These are phyloP conservation scores for Neonectria neomacrospora DNA, from an alignment of 2,329 filamentous ascomycete genomes.

Conservation along the genomic window DNA sequence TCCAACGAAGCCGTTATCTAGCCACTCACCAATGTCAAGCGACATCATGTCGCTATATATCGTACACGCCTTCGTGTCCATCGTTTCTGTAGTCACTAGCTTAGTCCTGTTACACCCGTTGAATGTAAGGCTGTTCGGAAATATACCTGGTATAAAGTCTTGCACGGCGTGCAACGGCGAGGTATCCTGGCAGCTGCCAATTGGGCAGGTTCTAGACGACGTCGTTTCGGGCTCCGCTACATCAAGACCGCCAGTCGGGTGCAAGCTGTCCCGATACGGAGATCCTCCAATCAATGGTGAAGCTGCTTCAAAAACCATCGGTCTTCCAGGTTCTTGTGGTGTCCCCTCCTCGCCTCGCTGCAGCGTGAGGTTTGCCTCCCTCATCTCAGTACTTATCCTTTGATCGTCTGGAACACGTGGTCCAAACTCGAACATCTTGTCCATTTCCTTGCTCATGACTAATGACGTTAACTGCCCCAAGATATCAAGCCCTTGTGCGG, in stretches of 20 bases:
- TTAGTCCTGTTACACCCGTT: neutral
- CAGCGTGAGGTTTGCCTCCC: neutral
- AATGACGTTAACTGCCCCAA: constrained; percentile 34
- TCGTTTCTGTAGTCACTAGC: neutral
- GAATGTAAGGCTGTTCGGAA: neutral
- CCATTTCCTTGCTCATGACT: constrained; percentile 38
- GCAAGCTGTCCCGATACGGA: too few relatives aligned
- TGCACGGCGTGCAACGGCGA: neutral
- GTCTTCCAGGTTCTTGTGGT: neutral
- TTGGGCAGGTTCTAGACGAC: neutral
- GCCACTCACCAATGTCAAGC: neutral
- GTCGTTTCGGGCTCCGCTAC: neutral
- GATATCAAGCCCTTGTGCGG: constrained; percentile 39
- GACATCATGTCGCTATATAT: neutral
- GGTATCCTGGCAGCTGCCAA: neutral
- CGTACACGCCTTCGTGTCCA: neutral
- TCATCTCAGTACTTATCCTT: neutral
- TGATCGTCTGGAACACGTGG: neutral
- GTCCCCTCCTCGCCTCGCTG: neutral
- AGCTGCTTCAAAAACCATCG: neutral
- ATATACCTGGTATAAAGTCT: neutral
- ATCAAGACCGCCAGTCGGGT: neutral
- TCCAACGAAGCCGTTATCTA: constrained; percentile 10
- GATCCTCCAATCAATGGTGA: neutral
- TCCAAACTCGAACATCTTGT: constrained; percentile 34